Base-by-base conservation (phyloP, 176 grass and related monocot species). In the Avena eriantha region DNA sequence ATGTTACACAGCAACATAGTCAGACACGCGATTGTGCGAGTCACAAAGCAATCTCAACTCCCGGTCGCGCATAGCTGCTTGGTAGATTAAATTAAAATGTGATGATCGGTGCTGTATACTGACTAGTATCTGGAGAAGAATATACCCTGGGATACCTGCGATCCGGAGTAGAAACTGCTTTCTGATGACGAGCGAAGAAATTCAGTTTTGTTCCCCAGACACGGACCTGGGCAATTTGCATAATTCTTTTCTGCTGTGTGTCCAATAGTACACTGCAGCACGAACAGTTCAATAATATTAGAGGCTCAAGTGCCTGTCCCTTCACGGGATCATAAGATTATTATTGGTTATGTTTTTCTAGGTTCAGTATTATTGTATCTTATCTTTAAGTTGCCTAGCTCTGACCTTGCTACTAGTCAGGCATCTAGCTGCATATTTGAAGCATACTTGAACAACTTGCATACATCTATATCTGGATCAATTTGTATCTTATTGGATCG, bases 91-190 rank as follows among this genome's bases (percentile, higher is more conserved):
- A 43, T 8, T 43, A 79, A 58, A 79, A 5, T 15, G 10, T 12
- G 15, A 63, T 50, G 39, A 31, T 48, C 3, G 24, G 15, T 76
- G 47, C 5, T 54, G 26, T 54, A 51, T 49, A 76, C 26, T 53
- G 7, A 29, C 43, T 75, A 16, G 48, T 51, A 11, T 18, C 7
- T 14, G 8, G 58, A 8, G 43, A 64, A 51, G 67, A 73, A 73
- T 87, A 87, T 87, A 33, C 84, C 3, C 65, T 1, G 66, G 17
- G 23, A 71, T 80, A 60, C 77, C 16, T 87, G 67, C 0, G 65
- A 80, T 71, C 23, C 84, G 51, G 17, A 23, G 11, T 70, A 79
- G 64, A 53, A 68, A 67, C 36, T 51, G 47, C 73, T 53, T 5
- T 49, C 15, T 76, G 73, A 1, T 33, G 73, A 18, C 73, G n/a